Conservation (phyloP, 305 asterid species). For the Fraxinus greggii region DNA sequence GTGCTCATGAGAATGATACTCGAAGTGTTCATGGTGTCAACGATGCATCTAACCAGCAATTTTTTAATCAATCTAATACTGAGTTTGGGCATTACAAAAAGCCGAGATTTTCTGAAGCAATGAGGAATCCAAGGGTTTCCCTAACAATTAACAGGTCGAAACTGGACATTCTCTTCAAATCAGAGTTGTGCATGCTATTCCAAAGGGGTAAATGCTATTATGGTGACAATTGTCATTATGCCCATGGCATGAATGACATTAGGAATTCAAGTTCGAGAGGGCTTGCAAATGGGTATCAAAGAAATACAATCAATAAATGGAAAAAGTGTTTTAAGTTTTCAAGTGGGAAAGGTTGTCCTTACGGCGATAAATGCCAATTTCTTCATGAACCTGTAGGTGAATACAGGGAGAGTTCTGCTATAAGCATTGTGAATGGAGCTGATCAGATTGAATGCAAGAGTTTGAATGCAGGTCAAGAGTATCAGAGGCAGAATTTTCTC, state of each 20-base stretch:
- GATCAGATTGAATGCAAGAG: slow-evolving; percentile 18
- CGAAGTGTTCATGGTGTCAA: slow-evolving; percentile 14
- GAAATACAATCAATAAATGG: slow-evolving; percentile 11
- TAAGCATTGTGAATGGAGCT: slow-evolving; percentile 7
- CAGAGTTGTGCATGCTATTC: slow-evolving; percentile 35
- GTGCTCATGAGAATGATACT: neutral
- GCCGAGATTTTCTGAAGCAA: slow-evolving; percentile 19
- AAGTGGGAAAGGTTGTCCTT: slow-evolving; percentile 36
- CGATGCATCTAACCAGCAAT: neutral
- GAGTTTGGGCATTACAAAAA: slow-evolving; percentile 17
- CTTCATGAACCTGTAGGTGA: slow-evolving; percentile 23
- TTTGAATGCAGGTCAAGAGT: slow-evolving; percentile 3
- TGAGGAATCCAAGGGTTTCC: slow-evolving; percentile 25
- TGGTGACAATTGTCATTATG: slow-evolving; percentile 44
- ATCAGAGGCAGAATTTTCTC: neutral
- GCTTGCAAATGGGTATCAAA: slow-evolving; percentile 7
- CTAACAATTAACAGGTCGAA: slow-evolving; percentile 21
- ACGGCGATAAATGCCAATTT: slow-evolving; percentile 34
- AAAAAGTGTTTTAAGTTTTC: slow-evolving; percentile 22
- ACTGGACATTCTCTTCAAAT: slow-evolving; percentile 21
- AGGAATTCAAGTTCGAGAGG: slow-evolving; percentile 6
- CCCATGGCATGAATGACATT: slow-evolving; percentile 28
- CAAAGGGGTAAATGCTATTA: slow-evolving; percentile 34
- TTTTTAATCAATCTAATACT: neutral
- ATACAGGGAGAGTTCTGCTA: slow-evolving; percentile 19